Percentiles rank a stretch among this genome's conserved stretches.
These are phyloP conservation scores for Setomelanomma holmii DNA, from an alignment of 2,329 filamentous ascomycete species.

Conservation along the genomic window DNA sequence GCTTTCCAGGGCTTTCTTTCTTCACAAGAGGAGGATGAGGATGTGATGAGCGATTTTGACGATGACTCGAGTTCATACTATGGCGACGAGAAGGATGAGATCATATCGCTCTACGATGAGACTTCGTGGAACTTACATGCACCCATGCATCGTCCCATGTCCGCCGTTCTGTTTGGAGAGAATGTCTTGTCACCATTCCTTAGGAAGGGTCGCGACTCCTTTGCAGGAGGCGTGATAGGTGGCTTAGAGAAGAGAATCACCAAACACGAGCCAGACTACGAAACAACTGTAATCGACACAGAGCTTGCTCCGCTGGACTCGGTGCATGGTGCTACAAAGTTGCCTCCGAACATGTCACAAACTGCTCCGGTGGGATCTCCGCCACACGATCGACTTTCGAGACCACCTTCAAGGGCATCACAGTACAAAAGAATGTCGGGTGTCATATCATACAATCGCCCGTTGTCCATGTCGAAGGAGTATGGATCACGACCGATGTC, in stretches of 20 bases:
- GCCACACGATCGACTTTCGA: constrained; percentile 3
- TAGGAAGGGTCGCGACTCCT: constrained; percentile 1
- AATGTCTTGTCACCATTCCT: constrained; percentile 25
- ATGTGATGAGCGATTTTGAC: neutral
- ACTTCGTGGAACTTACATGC: constrained; percentile 13
- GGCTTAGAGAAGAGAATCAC: neutral
- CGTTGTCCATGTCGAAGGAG: constrained; percentile 7
- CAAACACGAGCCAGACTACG: constrained; percentile 4
- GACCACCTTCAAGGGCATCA: constrained; percentile 6
- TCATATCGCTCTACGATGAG: constrained; percentile 24
- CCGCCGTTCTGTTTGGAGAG: constrained; percentile 25
- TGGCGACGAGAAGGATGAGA: constrained; percentile 21
- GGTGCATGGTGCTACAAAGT: neutral
- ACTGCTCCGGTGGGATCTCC: constrained; percentile 4
- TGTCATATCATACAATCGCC: constrained; percentile 1
- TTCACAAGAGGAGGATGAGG: constrained; percentile 11
- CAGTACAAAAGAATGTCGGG: constrained; percentile 5
- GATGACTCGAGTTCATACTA: constrained; percentile 8
- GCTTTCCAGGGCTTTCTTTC: constrained; percentile 54
- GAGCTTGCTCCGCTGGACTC: neutral
- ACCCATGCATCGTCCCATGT: constrained; percentile 22
- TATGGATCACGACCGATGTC: constrained; percentile 12
- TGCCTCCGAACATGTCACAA: neutral
- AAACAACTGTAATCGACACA: neutral
- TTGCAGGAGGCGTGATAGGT: neutral